A percentile compares a stretch with the other conserved stretches of the same genome.
phyloP scores from a whole-genome alignment of 2,329 filamentous ascomycete genomes.

The Apiospora arundinis region DNA sequence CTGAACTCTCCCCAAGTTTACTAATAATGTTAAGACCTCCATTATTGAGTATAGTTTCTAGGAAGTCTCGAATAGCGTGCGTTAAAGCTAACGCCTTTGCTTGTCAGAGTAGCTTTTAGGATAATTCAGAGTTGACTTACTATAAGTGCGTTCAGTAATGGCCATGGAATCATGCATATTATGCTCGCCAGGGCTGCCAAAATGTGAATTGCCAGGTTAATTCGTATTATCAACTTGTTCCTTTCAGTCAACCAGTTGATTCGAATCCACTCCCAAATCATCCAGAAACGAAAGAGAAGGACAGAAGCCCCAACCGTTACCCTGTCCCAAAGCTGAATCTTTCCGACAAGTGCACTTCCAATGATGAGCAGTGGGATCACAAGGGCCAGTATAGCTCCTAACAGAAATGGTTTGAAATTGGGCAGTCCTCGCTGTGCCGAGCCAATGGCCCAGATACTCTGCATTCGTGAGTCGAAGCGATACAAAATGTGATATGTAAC shows the following conservation, averaged over 20 bases:
- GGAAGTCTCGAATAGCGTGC: too few species aligned
- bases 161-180: background rate
- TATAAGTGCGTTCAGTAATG: too few species aligned
- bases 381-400: constrained; percentile 1
- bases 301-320: background rate
- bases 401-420: background rate
- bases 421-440: background rate
- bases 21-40: too few species aligned
- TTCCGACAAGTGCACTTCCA: background rate
- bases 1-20: too few species aligned
- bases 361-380: background rate
- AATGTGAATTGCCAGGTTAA: background rate
- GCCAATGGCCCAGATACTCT: background rate
- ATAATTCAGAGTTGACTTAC: too few species aligned
- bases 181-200: too few species aligned
- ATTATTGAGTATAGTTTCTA: too few species aligned
- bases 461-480: too few species aligned
- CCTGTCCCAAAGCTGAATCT: background rate
- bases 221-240: background rate
- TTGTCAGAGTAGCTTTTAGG: too few species aligned
- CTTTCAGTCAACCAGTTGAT: background rate
- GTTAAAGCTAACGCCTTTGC: too few species aligned
- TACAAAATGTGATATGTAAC: too few species aligned
- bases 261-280: background rate
- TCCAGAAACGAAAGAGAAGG: background rate